Evolutionary conservation across 169 alveolate species (phyloP).

Genomic region (Eimeria praecox): DNA sequence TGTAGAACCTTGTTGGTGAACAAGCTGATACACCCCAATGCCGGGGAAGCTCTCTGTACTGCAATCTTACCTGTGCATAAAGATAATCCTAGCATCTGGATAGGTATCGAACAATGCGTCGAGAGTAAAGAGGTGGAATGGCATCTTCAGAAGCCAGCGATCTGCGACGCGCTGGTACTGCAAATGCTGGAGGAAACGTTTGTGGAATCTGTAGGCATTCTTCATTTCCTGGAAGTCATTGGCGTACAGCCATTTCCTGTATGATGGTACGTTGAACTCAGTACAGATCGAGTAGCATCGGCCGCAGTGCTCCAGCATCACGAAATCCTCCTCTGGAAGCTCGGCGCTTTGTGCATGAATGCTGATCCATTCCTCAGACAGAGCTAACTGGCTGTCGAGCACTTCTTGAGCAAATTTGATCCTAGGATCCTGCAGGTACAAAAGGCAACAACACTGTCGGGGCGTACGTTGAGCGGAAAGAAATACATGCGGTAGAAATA

Average conservation of each 20-base stretch:
- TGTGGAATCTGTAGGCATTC: slow-evolving; percentile 82
- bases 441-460: neutral
- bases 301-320: slow-evolving; percentile 84
- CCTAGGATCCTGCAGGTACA: slow-evolving; percentile 78
- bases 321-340: slow-evolving; percentile 84
- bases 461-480: neutral
- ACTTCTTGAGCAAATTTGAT: slow-evolving; percentile 81
- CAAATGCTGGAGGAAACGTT: slow-evolving; percentile 84
- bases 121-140: slow-evolving; percentile 83
- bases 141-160: slow-evolving; percentile 85
- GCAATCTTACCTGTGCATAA: slow-evolving; percentile 79
- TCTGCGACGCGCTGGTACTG: slow-evolving; percentile 83
- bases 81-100: slow-evolving; percentile 83
- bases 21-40: neutral
- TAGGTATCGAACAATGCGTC: slow-evolving; percentile 84
- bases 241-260: slow-evolving; percentile 80
- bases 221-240: slow-evolving; percentile 81
- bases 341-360: slow-evolving; percentile 84
- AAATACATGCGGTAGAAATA: neutral
- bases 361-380: slow-evolving; percentile 83
- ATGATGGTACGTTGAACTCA: slow-evolving; percentile 79
- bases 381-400: slow-evolving; percentile 81
- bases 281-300: slow-evolving; percentile 82
- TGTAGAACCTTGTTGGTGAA: neutral
- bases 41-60: neutral